Base-by-base conservation (phyloP, 768 basidiomycete species). In the Trichaptum fuscoviolaceum region DNA sequence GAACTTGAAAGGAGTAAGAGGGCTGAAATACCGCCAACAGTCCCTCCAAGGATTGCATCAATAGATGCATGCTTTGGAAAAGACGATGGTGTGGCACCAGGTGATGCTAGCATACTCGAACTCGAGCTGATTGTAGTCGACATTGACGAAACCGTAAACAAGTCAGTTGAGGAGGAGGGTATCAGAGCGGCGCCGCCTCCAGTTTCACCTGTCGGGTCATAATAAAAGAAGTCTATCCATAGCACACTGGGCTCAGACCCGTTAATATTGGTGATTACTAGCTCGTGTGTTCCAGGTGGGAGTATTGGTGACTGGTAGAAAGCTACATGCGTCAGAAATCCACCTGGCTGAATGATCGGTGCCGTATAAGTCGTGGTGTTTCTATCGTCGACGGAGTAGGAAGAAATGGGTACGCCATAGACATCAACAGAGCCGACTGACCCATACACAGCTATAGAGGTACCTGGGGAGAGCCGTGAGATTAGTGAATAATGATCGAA, bases 41-140 rank as follows among this genome's bases (percentile, higher is more conserved):
- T 79, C 17, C 82, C 82, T 10, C 85, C 85, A 3, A 84, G 79
- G 65, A 86, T 85, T 4, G 83, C 75, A 34, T 77, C 81, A 0
- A 76, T 77, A 20, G 42, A 52, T 52, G 10, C 20, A 20, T 52
- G 42, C 20, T 52, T 52, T 52, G 42, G 20, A 15, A 12, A 52
- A 52, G 42, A 15, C 42, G 20, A 52, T 52, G 12, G 42, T 52
- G 42, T 20, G 12, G 42, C 2, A 52, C 15, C 42, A 6, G 42
- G 3, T 52, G 42, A 12, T 3, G 42, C 42, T 52, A 12, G 42
- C 15, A 12, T 20, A 20, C 10, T 52, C 42, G 42, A 5, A 20
- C 10, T 52, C 12, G 42, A 52, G 15, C 3, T 2, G 20, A 52
- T 12, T 52, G 42, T 12, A 3, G 42, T 15, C 42, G 42, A 3